Conservation (phyloP, 305 asterid genomes). For the Lippia alba region DNA sequence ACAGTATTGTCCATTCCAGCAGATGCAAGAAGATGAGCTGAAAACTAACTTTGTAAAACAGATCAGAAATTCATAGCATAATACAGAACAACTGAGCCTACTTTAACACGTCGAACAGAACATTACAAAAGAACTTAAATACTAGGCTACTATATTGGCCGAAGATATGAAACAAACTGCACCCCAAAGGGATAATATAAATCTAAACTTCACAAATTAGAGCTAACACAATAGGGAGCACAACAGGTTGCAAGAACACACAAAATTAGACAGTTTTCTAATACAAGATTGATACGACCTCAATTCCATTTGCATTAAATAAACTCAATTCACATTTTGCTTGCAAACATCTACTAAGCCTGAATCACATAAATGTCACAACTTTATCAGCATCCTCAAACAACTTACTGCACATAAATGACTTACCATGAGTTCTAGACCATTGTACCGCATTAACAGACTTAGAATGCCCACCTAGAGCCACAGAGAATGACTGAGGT, state of each 20-base stretch:
- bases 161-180: neutral
- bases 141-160: neutral
- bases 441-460: slow-evolving; percentile 80
- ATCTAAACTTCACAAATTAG: neutral
- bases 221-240: slow-evolving; percentile 9
- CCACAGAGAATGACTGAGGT: slow-evolving; percentile 48
- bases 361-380: neutral
- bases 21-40: slow-evolving; percentile 98
- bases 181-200: neutral
- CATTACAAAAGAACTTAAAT: slow-evolving; percentile 14
- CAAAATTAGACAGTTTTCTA: neutral
- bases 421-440: slow-evolving; percentile 79
- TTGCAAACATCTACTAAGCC: neutral
- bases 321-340: slow-evolving; percentile 6
- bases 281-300: neutral
- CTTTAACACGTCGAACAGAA: slow-evolving; percentile 16
- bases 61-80: slow-evolving; percentile 44
- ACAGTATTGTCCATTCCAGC: slow-evolving; percentile 87
- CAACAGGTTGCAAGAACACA: neutral
- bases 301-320: neutral
- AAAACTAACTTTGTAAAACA: slow-evolving; percentile 47
- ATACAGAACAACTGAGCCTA: slow-evolving; percentile 7
- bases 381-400: slow-evolving; percentile 4
- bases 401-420: slow-evolving; percentile 26
- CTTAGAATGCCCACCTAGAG: slow-evolving; percentile 72